Base-by-base conservation (phyloP, 139 green algal species). In the Desmodesmus armatus region DNA sequence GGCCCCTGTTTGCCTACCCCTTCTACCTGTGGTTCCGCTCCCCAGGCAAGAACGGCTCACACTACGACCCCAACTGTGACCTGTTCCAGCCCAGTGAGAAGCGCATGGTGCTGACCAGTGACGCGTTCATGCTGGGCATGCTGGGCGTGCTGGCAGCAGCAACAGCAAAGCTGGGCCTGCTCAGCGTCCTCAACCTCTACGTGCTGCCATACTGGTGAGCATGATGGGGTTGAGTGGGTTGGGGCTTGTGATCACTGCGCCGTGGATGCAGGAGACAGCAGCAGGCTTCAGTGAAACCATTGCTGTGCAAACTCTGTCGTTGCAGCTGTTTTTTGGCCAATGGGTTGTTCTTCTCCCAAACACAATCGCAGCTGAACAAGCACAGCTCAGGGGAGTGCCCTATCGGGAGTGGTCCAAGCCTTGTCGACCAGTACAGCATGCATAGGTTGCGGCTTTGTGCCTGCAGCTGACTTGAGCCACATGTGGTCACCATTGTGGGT, bases 21-120 rank as follows among this genome's bases (percentile, higher is more conserved):
- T 98, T 98, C 92, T 98, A 98, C 91, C 90, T 98, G 78, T 94
- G 88, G 87, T 90, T 91, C 63, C 91, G 95, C 80, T 91, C 78
- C 80, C 96, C 96, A n/a, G 96, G 96, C 80, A 98, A 99, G 93
- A 47, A 85, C 13, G 96, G 96, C 74, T 96, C 90, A 40, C 96
- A 99, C 92, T 99, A 95, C 71, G 96, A 99, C 87, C 96, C 96
- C n/a, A 85, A 92, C 65, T 96, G 86, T 65, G 89, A 97, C 85
- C 92, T 99, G 37, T 99, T 99, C 78, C 87, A 75, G 35, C 67
- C 84, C 0, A 63, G 39, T 7, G 94, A 97, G 87, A 73, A 40
- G n/a, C 63, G 84, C 37, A 67, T 95, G 89, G 93, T 97, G 6
- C 65, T 92, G 23, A 97, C 95, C 39, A 94, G 91, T 82, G 96